phyloP scores from a whole-genome alignment of 1,284 basidiomycete genomes.

The Marasmius oreades region DNA sequence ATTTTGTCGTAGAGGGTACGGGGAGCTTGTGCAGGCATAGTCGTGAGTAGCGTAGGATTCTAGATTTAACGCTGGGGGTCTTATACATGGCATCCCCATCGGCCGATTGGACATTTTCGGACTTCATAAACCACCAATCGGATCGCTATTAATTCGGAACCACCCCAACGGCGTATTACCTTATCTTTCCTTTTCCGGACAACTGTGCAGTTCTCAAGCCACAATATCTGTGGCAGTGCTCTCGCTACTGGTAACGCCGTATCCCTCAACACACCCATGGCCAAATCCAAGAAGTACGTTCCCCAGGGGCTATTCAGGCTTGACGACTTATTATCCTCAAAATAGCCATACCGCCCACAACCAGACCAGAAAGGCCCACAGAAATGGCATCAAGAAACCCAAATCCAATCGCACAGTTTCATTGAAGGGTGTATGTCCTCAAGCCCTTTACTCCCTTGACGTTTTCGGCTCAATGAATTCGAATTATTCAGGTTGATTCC shows the following conservation, averaged over 20 bases:
- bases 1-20: conserved; percentile 95
- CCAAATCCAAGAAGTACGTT: conserved; percentile 79
- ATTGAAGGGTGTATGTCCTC: conserved; percentile 81
- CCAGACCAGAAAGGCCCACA: conserved; percentile 93
- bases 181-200: not conserved
- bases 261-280: conserved; percentile 43
- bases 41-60: conserved; percentile 37
- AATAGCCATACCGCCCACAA: conserved; percentile 87
- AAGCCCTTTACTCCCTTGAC: conserved; percentile 7
- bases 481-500: conserved; percentile 64
- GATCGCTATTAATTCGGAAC: not conserved
- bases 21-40: conserved; percentile 52
- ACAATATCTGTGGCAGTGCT: not conserved
- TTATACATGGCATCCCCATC: conserved; percentile 10
- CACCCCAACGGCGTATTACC: too few relatives aligned
- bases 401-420: conserved; percentile 77
- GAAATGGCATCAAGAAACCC: conserved; percentile 92
- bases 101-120: conserved; percentile 11
- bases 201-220: conserved; percentile 10
- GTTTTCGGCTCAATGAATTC: conserved; percentile 7
- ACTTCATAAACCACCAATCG: conserved; percentile 6
- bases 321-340: conserved; percentile 13
- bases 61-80: not conserved
- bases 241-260: not conserved
- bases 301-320: not conserved